Percentiles rank a stretch among this genome's conserved stretches.
These are phyloP conservation scores for Ajuga chamaepitys DNA, from an alignment of 257 asterid species.

Conservation along the genomic window DNA sequence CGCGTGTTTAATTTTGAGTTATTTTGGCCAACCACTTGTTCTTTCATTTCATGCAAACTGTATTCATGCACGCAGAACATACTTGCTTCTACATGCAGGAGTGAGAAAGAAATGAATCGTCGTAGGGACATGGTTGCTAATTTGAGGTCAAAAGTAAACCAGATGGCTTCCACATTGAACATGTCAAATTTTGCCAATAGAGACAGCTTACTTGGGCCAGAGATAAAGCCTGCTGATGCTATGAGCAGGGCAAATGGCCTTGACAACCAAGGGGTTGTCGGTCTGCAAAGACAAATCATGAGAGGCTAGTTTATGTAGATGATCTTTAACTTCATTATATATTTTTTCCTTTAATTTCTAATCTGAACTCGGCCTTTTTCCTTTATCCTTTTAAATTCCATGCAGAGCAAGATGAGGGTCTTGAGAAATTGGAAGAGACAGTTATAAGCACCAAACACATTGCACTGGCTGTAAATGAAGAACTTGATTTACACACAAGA, in stretches of 20 bases:
- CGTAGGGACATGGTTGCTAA: slow-evolving; percentile 72
- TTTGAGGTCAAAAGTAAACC: slow-evolving; percentile 66
- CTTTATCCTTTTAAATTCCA: slow-evolving; percentile 1
- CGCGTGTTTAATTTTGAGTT: background rate
- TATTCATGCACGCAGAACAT: background rate
- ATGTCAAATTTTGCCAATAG: slow-evolving; percentile 83
- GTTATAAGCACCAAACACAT: slow-evolving; percentile 91
- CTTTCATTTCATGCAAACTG: background rate
- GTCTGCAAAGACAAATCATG: slow-evolving; percentile 90
- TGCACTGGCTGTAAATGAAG: slow-evolving; percentile 92
- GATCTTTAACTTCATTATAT: background rate
- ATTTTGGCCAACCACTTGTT: background rate
- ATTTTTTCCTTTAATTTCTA: slow-evolving; percentile 3
- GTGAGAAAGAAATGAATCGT: slow-evolving; percentile 85
- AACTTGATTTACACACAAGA: slow-evolving; percentile 82
- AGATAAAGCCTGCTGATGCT: slow-evolving; percentile 78
- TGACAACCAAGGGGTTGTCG: slow-evolving; percentile 79
- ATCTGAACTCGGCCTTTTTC: background rate
- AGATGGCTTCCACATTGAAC: slow-evolving; percentile 83
- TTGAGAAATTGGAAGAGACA: slow-evolving; percentile 81
- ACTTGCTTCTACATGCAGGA: slow-evolving; percentile 34
- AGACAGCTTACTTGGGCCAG: slow-evolving; percentile 96
- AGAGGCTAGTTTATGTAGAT: slow-evolving; percentile 47
- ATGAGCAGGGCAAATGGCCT: slow-evolving; percentile 71
- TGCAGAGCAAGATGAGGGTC: slow-evolving; percentile 95